Evolutionary conservation across 768 basidiomycete genomes (phyloP).

Genomic region (Suillus lakei): DNA sequence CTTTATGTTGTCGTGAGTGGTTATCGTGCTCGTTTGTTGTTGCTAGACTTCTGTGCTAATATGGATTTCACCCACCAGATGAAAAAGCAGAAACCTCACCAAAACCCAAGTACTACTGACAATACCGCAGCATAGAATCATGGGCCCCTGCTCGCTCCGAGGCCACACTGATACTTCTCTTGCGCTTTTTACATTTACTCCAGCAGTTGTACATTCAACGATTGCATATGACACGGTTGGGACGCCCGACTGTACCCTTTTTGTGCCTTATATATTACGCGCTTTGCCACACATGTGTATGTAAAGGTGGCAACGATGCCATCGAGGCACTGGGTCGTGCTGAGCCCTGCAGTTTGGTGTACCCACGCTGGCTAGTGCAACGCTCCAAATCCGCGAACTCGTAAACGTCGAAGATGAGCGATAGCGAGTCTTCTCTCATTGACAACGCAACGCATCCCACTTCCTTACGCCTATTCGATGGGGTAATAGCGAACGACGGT

Average conservation of each 20-base stretch:
- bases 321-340: neutral
- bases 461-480: neutral
- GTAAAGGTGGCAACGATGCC: neutral
- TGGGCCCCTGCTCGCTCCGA: neutral
- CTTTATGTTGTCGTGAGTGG: conserved; percentile 65
- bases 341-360: neutral
- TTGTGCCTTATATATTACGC: neutral
- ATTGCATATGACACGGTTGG: neutral
- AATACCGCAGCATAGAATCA: neutral
- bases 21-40: neutral
- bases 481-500: neutral
- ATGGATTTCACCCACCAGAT: neutral
- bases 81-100: neutral
- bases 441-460: no score
- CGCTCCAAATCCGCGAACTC: neutral
- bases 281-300: neutral
- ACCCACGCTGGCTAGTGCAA: neutral
- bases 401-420: neutral
- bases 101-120: no score
- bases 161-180: neutral
- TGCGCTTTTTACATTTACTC: neutral
- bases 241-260: neutral
- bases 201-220: neutral
- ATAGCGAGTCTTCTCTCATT: neutral
- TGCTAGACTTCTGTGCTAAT: neutral